Evolutionary conservation across 225 moss, liverwort and hornwort species (phyloP), one percentile per base, ranked within the genome.

Genomic region (Neckera pumila): DNA sequence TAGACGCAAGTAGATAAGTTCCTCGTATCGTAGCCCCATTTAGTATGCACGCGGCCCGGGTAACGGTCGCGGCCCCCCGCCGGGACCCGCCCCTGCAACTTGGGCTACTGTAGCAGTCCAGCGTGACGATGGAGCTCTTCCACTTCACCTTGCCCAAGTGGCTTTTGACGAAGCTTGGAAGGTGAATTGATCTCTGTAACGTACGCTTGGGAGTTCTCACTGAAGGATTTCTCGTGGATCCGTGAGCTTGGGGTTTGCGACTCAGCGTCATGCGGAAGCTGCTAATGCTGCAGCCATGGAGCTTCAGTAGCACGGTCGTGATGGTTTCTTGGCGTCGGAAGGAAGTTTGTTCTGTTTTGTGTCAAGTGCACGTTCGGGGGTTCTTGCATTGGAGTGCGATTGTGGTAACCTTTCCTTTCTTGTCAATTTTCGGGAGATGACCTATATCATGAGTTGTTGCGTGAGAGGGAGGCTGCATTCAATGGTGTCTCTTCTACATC

Each of bases 251-350:
- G 26, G 47, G 56, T 85, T 33, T 43, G 20, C 59, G 51, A 18
- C 33, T 10, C 74, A 31, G 76, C 88, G 85, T 89, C 31, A 92
- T 92, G 90, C 89, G 47, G 91, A 91, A 89, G 91, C 75, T 90
- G 84, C 62, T 65, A 21, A 15, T 87, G 87, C 82, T 60, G 45
- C 88, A 83, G 86, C 65, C 86, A 30, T 79, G 92, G 79, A 78
- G 40, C 51, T 70, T 47, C 43, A 34, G 65, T 61, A 38, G 30
- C 12, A 49, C 36, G 26, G 43, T 62, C 33, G 57, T 58, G 79
- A 18, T 38, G 6, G 27, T 40, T 58, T 58, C 79, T 36, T 88
- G 90, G 88, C 83, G 88, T 88, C 83, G 49, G 45, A 30, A 54
- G 33, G 63, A 57, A 84, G 80, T 61, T 79, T 79, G 33, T 30